Base-by-base conservation (phyloP, 2,329 filamentous ascomycete species). In the Paecilomyces formosus region DNA sequence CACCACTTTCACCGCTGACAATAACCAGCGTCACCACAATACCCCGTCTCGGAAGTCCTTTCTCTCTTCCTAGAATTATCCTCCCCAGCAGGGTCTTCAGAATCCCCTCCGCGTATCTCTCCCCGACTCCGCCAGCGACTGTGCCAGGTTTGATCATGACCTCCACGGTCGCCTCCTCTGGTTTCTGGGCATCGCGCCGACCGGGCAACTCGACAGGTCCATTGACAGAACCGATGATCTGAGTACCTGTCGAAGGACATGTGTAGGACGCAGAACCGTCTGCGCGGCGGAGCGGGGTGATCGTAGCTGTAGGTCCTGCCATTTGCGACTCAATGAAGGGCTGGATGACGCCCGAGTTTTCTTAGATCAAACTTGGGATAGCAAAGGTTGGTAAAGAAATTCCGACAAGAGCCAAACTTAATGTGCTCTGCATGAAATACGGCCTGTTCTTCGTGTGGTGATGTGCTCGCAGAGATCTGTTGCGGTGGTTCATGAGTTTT, bases 131-230 rank as follows among this genome's bases (percentile, higher is more conserved):
- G 79, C 89, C 91, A 53, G 94, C 87, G 15, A 92, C 92, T 63
- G 88, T 86, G 35, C 89, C 88, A 54, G 93, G 93, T 72, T 94
- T 86, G 63, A 99, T 85, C 71, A 93, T 86, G 59, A 99, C 90
- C 75, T 97, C 94, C 64, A 99, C 81, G 55, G 88, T 85, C 28
- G 93, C 91, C 78, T 97, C 92, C 74, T 96, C 92, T 7, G 94
- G 89, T 64, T 94, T 85, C 73, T 97, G 91, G 24, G 74, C 69
- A 71, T 99, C 93, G 67, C 90, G 86, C 68, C 92, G 85, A 66
- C 87, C 74, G 13, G 74, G 86, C 15, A 93, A 90, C 78, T 99
- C 94, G 65, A 97, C 85, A 15, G 94, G 94, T 0, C 93, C 94
- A 75, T 96, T 97, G 64, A 96, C 91, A 13, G 90, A 88, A 58